Evolutionary conservation across 257 asterid genomes (phyloP), one percentile per base, ranked within the genome.

Genomic region (Striga asiatica): DNA sequence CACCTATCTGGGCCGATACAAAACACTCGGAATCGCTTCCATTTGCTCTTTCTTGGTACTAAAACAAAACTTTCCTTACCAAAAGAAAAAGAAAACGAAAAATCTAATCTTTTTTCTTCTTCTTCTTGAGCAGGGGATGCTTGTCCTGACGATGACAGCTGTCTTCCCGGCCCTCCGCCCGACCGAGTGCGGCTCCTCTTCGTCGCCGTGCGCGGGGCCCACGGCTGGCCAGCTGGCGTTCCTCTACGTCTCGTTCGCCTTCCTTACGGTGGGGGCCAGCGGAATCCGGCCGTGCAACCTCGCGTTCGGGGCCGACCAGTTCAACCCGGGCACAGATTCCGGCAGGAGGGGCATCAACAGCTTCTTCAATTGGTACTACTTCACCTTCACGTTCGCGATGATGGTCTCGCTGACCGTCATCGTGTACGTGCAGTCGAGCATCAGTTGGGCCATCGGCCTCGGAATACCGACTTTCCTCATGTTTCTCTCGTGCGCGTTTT

Each of bases 1-100:
- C 69, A 77, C 88, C 16, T 74, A 77, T 56, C 67, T 80, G 12
- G 84, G 88, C 17, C 74, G 88, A 7, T 80, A 77, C 66, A 72
- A 65, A 16, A 80, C 78, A 1, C 80, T 80, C 1, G 84, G 82
- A 1, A 55, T 80, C 27, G 88, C 88, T 37, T 77, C 78, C 21
- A 8, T 80, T 0, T 72, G 80, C 20, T 77, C 88, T 3, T 72
- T 77, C 62, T 11, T 80, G 74, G 88, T 77, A 74, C n/a, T n/a
- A n/a, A n/a, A n/a, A n/a, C n/a, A n/a, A n/a, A n/a, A n/a, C n/a
- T n/a, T n/a, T n/a, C n/a, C n/a, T n/a, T n/a, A n/a, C n/a, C n/a
- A n/a, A n/a, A n/a, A n/a, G n/a, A n/a, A n/a, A n/a, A n/a, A n/a
- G n/a, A n/a, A n/a, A n/a, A n/a, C n/a, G n/a, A n/a, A n/a, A n/a